phyloP scores from a whole-genome alignment of 768 basidiomycete species.

The Steccherinum ochraceum region DNA sequence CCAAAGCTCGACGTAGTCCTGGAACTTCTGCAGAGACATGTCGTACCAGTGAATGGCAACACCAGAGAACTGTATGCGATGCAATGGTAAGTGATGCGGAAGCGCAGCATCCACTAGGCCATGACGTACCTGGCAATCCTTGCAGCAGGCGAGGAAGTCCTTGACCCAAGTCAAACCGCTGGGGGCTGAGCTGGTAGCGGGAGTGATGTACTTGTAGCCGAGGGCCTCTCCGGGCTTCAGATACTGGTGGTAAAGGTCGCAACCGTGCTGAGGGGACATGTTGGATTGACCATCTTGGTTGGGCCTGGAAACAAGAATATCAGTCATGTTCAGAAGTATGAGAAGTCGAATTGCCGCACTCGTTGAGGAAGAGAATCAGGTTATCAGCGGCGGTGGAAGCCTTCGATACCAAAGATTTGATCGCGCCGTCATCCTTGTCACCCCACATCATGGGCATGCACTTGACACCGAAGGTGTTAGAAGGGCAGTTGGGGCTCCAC shows the following conservation, averaged over 20 bases:
- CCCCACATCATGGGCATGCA: slow-evolving; percentile 73
- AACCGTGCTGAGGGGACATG: slow-evolving; percentile 45
- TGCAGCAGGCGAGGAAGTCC: slow-evolving; percentile 48
- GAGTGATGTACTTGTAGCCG: slow-evolving; percentile 57
- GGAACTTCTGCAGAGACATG: slow-evolving; percentile 38
- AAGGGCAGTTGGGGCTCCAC: slow-evolving; percentile 55
- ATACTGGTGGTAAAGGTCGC: slow-evolving; percentile 51
- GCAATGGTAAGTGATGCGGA: background rate
- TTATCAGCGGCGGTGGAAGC: slow-evolving; percentile 39
- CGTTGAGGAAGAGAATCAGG: slow-evolving; percentile 59
- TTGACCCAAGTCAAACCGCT: slow-evolving; percentile 60
- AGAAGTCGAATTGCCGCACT: slow-evolving; percentile 56
- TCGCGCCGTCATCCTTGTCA: slow-evolving; percentile 39
- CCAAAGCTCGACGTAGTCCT: slow-evolving; percentile 41
- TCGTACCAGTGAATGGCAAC: slow-evolving; percentile 71
- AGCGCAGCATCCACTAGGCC: too few relatives aligned
- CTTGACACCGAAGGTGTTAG: slow-evolving; percentile 39
- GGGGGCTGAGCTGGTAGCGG: slow-evolving; percentile 60
- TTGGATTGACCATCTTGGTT: slow-evolving; percentile 59
- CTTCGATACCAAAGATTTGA: slow-evolving; percentile 36
- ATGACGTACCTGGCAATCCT: slow-evolving; percentile 45
- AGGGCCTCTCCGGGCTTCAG: slow-evolving; percentile 47
- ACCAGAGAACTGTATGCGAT: slow-evolving; percentile 39
- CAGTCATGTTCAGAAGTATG: too few relatives aligned
- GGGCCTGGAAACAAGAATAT: slow-evolving; percentile 41